phyloP scores from a whole-genome alignment of 176 grass and related monocot species.

The Guadua angustifolia region DNA sequence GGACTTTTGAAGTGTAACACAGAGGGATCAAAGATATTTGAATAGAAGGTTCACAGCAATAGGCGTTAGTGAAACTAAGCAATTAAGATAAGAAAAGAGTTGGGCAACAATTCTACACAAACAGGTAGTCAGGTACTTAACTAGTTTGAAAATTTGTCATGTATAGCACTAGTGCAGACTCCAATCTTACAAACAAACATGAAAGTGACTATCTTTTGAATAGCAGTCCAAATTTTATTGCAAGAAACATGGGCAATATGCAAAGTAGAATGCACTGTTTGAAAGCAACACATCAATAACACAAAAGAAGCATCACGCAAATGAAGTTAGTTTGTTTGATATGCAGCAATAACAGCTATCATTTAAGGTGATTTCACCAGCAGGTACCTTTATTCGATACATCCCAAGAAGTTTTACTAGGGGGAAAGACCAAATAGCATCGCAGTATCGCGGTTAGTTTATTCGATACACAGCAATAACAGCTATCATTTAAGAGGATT shows the following conservation, averaged over 20 bases:
- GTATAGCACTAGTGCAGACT: constrained; percentile 6
- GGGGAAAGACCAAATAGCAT: neutral
- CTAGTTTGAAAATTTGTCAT: constrained; percentile 15
- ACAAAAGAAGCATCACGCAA: constrained; percentile 29
- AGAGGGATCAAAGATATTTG: neutral
- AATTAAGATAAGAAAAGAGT: constrained; percentile 1
- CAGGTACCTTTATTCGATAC: constrained; percentile 93
- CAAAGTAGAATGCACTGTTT: constrained; percentile 3
- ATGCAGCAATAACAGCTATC: constrained; percentile 37
- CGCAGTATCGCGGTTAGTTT: constrained; percentile 27
- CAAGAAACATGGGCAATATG: constrained; percentile 20
- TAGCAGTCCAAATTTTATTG: neutral
- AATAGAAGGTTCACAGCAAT: neutral
- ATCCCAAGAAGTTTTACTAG: constrained; percentile 80
- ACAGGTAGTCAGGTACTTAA: neutral
- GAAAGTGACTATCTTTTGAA: constrained; percentile 25
- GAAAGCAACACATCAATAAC: constrained; percentile 25
- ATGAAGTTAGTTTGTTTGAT: constrained; percentile 60
- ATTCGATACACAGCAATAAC: constrained; percentile 60
- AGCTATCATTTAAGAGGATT: neutral
- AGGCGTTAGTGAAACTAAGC: neutral
- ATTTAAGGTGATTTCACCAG: constrained; percentile 15
- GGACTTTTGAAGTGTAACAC: neutral
- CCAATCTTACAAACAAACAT: constrained; percentile 11
- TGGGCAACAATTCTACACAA: neutral